Base-by-base conservation (phyloP, 306 rosid genomes). In the Vicia villosa region DNA sequence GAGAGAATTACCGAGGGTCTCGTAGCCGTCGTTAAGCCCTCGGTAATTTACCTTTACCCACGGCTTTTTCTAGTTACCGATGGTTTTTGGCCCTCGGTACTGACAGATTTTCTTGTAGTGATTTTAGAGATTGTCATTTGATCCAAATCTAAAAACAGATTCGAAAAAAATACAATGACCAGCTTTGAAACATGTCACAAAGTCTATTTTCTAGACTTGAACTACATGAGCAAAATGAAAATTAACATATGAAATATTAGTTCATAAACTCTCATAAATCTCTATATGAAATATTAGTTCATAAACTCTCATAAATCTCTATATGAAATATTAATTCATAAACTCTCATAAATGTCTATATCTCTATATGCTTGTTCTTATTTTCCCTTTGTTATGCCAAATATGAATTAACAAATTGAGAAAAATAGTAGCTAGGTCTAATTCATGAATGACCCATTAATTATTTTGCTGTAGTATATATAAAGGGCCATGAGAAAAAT, bases 301-400 rank as follows among this genome's bases (percentile, higher is more conserved):
- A 40, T 10, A 46, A 69, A 19, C 65, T 38, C 32, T 16, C 38
- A 0, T 36, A 52, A 52, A 37, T 2, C 37, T 32, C 37, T 26
- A 21, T 10, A 22, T 34, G 16, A n/a, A n/a, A n/a, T 55, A 20
- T 56, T 19, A 74, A 43, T n/a, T 49, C 19, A 41, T 6, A 47
- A 69, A 20, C 66, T 40, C 34, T 16, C 24, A 0, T 36, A 54
- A 54, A 38, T 28, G 37, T 14, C 15, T 10, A 51, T 51, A 15
- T 2, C 37, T 32, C 37, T 26, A 21, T 10, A 22, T 34, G 16
- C 5, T 62, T 37, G 42, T 38, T 72, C 47, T 72, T 47, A 6
- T 5, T 51, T 56, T 42, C 50, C 41, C 41, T 74, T 66, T 66
- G 63, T 66, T 55, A 10, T 13, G 12, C 59, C 72, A 56, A 66